Evolutionary conservation across 306 rosid species (phyloP), one percentile per base, ranked within the genome.

Genomic region (Inga leiocalycina): DNA sequence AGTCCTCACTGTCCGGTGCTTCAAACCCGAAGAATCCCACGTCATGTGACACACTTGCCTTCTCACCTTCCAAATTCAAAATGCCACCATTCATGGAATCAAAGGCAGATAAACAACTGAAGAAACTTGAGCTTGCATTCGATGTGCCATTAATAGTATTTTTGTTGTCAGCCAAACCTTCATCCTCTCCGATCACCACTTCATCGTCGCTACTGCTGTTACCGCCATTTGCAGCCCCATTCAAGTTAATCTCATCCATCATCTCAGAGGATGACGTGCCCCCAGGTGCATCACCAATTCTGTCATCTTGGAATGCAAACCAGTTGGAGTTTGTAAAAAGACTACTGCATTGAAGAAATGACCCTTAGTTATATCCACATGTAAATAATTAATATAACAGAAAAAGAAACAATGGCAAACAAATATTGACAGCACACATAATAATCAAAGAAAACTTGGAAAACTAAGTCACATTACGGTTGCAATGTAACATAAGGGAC

Each of bases 241-340:
- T 88, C 87, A 95, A 87, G 86, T 87, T 93, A 64, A 93, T 83
- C 78, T 91, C 96, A 71, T 92, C 98, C 99, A 95, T 91, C 83
- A 89, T 90, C 70, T 93, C 99, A 0, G 91, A 88, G 52, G 92
- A 84, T 82, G 95, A 89, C 34, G 93, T 80, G 48, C 87, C 92
- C 76, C 77, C 91, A 61, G 93, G 80, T 65, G 86, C 86, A 85
- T 84, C 83, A 81, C 92, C 91, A 61, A 77, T 86, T 91, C 97
- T 85, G 71, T 91, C 97, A 44, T 92, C 97, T 96, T 96, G 97
- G 92, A 92, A 96, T 0, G 98, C 95, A 82, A 96, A 96, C 99
- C 99, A 96, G 89, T 94, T 94, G 86, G 98, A 96, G 83, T 96
- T 94, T 13, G 98, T 96, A 85, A 94, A 96, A 74, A 96, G 90